A percentile compares a stretch with the other conserved stretches of the same genome.
Conservation (phyloP, 768 basidiomycete species). For the Russula olivacea region DNA sequence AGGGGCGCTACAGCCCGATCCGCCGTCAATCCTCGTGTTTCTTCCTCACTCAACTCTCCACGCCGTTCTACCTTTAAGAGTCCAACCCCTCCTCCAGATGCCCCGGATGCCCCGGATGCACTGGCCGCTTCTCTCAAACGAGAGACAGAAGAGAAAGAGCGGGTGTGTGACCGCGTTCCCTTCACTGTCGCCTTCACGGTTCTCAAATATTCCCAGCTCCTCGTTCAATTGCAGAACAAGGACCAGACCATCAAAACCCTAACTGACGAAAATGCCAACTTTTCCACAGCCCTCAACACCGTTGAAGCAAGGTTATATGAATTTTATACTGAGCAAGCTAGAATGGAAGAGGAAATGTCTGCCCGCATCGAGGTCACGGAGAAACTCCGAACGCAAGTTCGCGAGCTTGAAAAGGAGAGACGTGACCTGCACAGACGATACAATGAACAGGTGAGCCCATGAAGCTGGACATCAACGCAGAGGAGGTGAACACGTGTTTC, state of each 20-base stretch:
- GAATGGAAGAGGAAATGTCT: conserved; percentile 76
- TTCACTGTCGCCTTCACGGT: conserved; percentile 13
- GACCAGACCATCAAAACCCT: conserved; percentile 61
- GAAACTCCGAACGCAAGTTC: conserved; percentile 72
- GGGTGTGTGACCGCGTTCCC: conserved; percentile 40
- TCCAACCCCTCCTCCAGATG: conserved; percentile 33
- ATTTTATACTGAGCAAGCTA: conserved; percentile 72
- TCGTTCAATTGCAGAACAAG: conserved; percentile 72
- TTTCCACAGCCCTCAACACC: conserved; percentile 57
- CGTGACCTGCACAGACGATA: conserved; percentile 76
- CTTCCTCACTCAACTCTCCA: conserved; percentile 45
- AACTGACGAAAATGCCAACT: conserved; percentile 55
- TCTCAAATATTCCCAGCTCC: conserved; percentile 43
- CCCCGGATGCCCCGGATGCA: conserved; percentile 49
- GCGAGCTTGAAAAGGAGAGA: conserved; percentile 86
- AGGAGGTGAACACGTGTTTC: conserved; percentile 4
- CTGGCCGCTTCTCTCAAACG: conserved; percentile 60
- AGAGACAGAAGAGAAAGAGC: conserved; percentile 78
- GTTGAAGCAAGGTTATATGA: conserved; percentile 74
- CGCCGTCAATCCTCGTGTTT: conserved; percentile 51
- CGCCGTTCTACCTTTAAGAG: conserved; percentile 50
- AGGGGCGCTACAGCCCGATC: conserved; percentile 60
- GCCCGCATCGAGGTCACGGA: conserved; percentile 79
- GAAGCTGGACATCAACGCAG: conserved; percentile 12
- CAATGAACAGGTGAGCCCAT: conserved; percentile 68